Percentiles rank a stretch among this genome's conserved stretches.
Evolutionary conservation across 257 asterid genomes (phyloP).

Genomic region (Solanum appendiculatum): DNA sequence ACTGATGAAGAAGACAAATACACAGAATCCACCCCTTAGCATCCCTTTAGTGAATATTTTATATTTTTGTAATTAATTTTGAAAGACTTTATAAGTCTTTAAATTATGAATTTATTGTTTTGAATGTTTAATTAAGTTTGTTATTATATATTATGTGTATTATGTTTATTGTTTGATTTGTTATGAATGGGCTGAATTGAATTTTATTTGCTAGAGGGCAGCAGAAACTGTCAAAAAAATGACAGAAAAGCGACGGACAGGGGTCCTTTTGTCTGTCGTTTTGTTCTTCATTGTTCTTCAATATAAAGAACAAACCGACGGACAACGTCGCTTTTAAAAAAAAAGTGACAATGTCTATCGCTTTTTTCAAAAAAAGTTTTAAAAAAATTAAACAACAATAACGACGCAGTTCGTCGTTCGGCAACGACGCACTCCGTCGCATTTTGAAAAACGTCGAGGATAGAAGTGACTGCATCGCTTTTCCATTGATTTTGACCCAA

Average conservation of each 20-base stretch:
- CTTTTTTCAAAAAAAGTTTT: too few species aligned
- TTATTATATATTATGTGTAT: background rate
- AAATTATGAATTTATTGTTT: too few species aligned
- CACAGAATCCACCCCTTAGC: background rate
- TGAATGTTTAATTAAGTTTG: background rate
- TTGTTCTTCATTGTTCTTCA: too few species aligned
- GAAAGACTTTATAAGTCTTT: background rate
- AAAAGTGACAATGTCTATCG: too few species aligned
- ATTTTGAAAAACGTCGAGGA: too few species aligned
- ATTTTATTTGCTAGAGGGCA: background rate
- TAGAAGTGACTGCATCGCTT: background rate
- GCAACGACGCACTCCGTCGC: too few species aligned
- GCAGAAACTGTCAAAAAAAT: background rate
- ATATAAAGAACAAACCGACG: too few species aligned
- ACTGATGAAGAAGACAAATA: background rate
- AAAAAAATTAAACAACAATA: too few species aligned
- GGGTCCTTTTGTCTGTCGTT: too few species aligned
- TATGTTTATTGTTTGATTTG: background rate
- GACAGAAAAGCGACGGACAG: fast-evolving
- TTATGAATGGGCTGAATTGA: background rate
- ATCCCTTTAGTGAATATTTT: background rate
- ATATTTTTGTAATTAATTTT: too few species aligned
- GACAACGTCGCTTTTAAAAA: too few species aligned
- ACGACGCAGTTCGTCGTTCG: too few species aligned
- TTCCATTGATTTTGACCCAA: background rate